Conservation (phyloP, 768 basidiomycete genomes). For the Podaxis pistillaris region DNA sequence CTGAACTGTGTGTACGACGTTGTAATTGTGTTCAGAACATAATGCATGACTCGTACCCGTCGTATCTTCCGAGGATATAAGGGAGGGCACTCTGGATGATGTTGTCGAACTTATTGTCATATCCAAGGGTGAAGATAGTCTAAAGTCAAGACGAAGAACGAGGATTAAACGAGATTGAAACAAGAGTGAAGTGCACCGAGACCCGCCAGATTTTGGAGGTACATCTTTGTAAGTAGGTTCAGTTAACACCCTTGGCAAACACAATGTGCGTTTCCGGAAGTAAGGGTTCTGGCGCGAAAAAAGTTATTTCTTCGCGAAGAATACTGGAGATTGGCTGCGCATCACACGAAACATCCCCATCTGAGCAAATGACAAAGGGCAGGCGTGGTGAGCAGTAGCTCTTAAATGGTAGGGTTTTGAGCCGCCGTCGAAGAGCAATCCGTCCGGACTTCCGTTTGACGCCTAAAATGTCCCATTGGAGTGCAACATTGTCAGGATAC, state of each 20-base stretch:
- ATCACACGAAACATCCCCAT: constrained; percentile 4
- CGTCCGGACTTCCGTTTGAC: constrained; percentile 1
- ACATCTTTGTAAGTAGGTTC: neutral
- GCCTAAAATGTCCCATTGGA: neutral
- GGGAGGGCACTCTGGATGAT: neutral
- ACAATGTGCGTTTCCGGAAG: neutral
- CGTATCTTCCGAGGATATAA: constrained; percentile 1
- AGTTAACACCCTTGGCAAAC: neutral
- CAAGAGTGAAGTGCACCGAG: neutral
- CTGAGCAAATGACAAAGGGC: neutral
- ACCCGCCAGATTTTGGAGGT: neutral
- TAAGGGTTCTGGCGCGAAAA: neutral
- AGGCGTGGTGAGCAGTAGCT: neutral
- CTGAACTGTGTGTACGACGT: neutral
- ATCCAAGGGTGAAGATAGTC: neutral
- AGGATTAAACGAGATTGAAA: neutral
- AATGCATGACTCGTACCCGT: neutral
- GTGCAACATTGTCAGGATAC: neutral
- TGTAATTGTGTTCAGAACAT: neutral
- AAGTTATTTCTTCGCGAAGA: neutral
- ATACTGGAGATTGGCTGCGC: neutral
- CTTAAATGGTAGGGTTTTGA: neutral
- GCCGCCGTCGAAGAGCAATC: neutral
- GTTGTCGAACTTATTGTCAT: neutral
- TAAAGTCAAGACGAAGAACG: neutral